Conservation (phyloP, 768 basidiomycete species). For the Kockovaella imperatae region DNA sequence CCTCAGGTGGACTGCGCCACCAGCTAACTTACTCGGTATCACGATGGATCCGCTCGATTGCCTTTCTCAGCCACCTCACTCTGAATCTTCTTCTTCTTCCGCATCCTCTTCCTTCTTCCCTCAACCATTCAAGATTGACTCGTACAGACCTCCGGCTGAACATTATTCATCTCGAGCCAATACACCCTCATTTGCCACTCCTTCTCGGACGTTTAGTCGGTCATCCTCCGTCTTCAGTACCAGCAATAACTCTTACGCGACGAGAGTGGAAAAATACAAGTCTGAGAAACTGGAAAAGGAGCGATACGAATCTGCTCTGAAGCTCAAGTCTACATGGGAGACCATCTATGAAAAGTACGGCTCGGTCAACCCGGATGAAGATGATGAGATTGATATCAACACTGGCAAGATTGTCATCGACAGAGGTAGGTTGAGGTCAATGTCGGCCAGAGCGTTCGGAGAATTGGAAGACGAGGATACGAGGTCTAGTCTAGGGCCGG, state of each 20-base stretch:
- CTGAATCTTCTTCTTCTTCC: no score
- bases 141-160: no score
- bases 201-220: neutral
- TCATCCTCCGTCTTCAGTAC: conserved; percentile 7
- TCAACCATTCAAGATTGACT: no score
- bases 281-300: conserved; percentile 1
- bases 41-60: no score
- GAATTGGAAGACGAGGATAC: conserved; percentile 9
- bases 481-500: neutral
- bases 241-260: conserved; percentile 2
- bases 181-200: no score
- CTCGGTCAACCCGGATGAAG: conserved; percentile 19
- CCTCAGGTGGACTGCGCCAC: no score
- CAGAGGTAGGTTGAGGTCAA: conserved; percentile 17
- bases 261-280: neutral
- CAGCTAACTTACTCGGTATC: no score
- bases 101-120: no score
- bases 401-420: conserved; percentile 21
- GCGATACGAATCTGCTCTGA: conserved; percentile 16
- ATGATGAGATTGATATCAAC: conserved; percentile 34
- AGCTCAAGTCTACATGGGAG: conserved; percentile 21
- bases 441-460: conserved; percentile 18
- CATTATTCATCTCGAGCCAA: no score
- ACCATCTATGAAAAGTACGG: conserved; percentile 26
- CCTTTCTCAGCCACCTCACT: no score